Evolutionary conservation across 2,329 filamentous ascomycete genomes (phyloP).

Genomic region (Fusarium sororula): DNA sequence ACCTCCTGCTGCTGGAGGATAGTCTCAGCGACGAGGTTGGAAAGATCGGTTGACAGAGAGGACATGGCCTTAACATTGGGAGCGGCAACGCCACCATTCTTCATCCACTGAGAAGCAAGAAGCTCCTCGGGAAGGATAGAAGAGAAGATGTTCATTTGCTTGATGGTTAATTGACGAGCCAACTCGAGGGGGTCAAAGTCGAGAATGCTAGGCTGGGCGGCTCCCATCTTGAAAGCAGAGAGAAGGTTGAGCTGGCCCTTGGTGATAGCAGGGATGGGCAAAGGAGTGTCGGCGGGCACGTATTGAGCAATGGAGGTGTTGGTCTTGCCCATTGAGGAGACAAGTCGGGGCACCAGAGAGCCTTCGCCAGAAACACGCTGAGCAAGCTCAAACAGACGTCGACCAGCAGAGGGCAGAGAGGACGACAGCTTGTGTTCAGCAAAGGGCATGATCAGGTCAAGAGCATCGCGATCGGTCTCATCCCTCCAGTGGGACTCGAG

Average conservation of each 20-base stretch:
- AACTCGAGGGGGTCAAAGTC: slow-evolving; percentile 94
- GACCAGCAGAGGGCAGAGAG: slow-evolving; percentile 79
- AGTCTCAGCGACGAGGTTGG: slow-evolving; percentile 91
- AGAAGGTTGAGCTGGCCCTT: slow-evolving; percentile 81
- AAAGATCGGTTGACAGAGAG: slow-evolving; percentile 87
- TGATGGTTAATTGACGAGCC: slow-evolving; percentile 90
- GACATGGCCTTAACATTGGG: slow-evolving; percentile 96
- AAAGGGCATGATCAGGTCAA: slow-evolving; percentile 81
- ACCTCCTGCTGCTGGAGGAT: slow-evolving; percentile 89
- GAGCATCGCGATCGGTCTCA: slow-evolving; percentile 78
- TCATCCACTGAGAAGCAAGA: slow-evolving; percentile 92
- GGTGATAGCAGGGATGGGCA: slow-evolving; percentile 75
- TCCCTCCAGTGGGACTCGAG: slow-evolving; percentile 94
- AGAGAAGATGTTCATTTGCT: slow-evolving; percentile 91
- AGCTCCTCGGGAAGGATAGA: slow-evolving; percentile 92
- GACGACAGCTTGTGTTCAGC: slow-evolving; percentile 75
- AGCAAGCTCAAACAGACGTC: slow-evolving; percentile 81
- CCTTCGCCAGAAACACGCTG: slow-evolving; percentile 79
- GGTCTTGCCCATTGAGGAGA: slow-evolving; percentile 89
- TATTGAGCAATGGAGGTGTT: slow-evolving; percentile 78
- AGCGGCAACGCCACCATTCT: slow-evolving; percentile 80
- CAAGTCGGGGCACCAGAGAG: slow-evolving; percentile 81
- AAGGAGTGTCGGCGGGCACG: slow-evolving; percentile 73
- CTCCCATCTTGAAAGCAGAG: slow-evolving; percentile 77
- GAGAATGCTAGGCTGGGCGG: slow-evolving; percentile 75